Evolutionary conservation across 495 filamentous ascomycete species (phyloP).

Genomic region (Glutinoglossum americanum): DNA sequence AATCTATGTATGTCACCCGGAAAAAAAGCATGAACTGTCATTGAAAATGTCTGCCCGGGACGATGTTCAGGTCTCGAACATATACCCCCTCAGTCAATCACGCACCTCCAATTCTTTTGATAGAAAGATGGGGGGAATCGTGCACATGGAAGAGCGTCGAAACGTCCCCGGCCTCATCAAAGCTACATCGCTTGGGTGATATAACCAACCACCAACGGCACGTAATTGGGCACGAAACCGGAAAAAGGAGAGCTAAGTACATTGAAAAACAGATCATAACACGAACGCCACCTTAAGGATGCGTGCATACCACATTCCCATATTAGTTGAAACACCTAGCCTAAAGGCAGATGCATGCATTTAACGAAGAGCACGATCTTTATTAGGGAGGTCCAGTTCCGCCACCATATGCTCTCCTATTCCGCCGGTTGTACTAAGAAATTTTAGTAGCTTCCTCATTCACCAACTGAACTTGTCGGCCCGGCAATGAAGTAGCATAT

Average conservation of each 20-base stretch:
- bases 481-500: not conserved
- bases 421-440: not conserved
- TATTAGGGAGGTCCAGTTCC: not conserved
- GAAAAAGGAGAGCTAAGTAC: not conserved
- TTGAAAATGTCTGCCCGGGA: too few species aligned
- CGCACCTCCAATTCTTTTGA: not conserved
- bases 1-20: conserved; percentile 10
- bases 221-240: not conserved
- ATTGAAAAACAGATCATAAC: not conserved
- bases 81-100: too few species aligned
- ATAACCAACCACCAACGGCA: not conserved
- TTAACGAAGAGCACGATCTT: not conserved
- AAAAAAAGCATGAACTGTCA: not conserved
- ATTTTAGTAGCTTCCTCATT: not conserved
- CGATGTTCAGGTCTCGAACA: too few species aligned
- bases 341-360: not conserved
- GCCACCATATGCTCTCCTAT: not conserved
- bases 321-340: not conserved
- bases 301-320: not conserved
- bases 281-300: not conserved
- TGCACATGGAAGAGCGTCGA: not conserved
- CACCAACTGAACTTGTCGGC: not conserved
- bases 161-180: not conserved
- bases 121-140: not conserved
- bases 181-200: not conserved